Conservation (phyloP, 2,329 filamentous ascomycete genomes). For the Cephalotrichum gorgonifer region DNA sequence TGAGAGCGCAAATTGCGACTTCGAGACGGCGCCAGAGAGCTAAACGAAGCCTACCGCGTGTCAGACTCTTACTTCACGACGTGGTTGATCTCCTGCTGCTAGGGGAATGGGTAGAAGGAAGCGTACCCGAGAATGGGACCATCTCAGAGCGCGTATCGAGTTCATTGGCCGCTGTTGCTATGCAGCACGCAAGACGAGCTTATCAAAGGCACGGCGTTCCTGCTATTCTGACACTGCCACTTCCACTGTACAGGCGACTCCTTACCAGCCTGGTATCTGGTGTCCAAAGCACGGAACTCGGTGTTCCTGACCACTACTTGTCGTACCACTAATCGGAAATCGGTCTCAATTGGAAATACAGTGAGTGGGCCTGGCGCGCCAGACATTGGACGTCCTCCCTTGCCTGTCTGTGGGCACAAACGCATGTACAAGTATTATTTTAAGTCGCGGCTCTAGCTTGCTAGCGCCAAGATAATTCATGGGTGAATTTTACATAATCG, state of each 20-base stretch:
- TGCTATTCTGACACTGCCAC: background rate
- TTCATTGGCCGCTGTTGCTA: background rate
- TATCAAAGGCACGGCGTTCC: background rate
- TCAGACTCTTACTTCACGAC: background rate
- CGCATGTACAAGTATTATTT: too few relatives aligned
- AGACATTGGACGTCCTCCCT: too few relatives aligned
- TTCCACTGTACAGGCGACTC: too few relatives aligned
- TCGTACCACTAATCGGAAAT: background rate
- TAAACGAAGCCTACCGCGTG: background rate
- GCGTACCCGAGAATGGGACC: background rate
- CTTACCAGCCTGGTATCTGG: too few relatives aligned
- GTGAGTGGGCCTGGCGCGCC: background rate
- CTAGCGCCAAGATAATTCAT: too few relatives aligned
- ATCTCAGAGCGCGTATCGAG: background rate
- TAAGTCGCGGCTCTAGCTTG: too few relatives aligned
- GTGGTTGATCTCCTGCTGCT: background rate
- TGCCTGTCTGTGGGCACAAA: too few relatives aligned
- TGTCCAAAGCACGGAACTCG: background rate
- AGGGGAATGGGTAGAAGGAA: background rate
- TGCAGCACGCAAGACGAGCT: background rate
- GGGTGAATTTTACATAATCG: too few relatives aligned
- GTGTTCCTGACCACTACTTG: background rate
- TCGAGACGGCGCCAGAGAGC: background rate
- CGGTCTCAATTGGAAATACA: background rate
- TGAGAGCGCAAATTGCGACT: slow-evolving; percentile 41